phyloP scores from a whole-genome alignment of 768 basidiomycete genomes.

The Vararia minispora region DNA sequence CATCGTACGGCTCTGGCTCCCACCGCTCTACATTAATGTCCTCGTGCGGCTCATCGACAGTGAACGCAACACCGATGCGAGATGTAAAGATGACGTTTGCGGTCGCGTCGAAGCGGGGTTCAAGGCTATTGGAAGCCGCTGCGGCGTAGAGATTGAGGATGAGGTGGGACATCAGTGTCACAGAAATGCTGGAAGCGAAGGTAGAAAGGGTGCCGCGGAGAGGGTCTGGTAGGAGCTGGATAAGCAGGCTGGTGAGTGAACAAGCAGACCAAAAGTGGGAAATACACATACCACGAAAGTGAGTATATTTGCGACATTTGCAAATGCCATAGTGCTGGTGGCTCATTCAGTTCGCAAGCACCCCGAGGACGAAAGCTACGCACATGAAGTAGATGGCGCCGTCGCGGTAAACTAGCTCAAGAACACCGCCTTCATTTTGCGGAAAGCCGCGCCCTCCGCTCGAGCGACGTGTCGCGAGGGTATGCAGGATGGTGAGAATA shows the following conservation, averaged over 20 bases:
- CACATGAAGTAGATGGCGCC: slow-evolving; percentile 48
- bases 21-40: background rate
- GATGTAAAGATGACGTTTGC: slow-evolving; percentile 16
- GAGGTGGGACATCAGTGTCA: slow-evolving; percentile 42
- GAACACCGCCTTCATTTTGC: slow-evolving; percentile 22
- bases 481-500: slow-evolving; percentile 34
- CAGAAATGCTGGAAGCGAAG: slow-evolving; percentile 35
- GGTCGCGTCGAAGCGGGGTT: slow-evolving; percentile 6
- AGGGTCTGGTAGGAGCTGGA: no score
- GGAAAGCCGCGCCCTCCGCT: slow-evolving; percentile 17
- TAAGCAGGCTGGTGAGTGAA: no score
- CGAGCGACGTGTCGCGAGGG: slow-evolving; percentile 24
- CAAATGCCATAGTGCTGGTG: slow-evolving; percentile 38
- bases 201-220: slow-evolving; percentile 37
- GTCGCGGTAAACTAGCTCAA: slow-evolving; percentile 35
- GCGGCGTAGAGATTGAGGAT: slow-evolving; percentile 43
- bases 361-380: slow-evolving; percentile 14
- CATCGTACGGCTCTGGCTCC: background rate
- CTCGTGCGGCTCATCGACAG: background rate
- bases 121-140: slow-evolving; percentile 11
- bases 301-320: slow-evolving; percentile 37
- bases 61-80: slow-evolving; percentile 10
- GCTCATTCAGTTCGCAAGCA: slow-evolving; percentile 1
- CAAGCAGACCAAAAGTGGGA: background rate
- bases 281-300: slow-evolving; percentile 27